Conservation (phyloP, 257 asterid species). For the Nicotiana tomentosiformis region DNA sequence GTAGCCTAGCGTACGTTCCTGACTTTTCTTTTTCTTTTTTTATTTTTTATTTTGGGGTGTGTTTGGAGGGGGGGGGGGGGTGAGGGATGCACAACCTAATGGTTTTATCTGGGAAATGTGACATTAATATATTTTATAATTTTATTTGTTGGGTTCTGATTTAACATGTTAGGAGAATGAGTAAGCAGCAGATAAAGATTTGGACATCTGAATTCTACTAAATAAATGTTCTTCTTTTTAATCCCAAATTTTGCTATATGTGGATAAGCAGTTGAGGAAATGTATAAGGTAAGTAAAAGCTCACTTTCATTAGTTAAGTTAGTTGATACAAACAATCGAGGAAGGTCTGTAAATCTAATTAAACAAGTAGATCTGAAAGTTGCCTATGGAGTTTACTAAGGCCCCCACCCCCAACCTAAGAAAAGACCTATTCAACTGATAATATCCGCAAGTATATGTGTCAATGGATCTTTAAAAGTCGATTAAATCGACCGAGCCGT, state of each 20-base stretch:
- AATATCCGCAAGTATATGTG: too few species aligned
- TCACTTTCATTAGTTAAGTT: background rate
- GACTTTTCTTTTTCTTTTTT: background rate
- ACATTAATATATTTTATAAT: background rate
- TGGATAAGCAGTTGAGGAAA: background rate
- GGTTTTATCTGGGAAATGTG: background rate
- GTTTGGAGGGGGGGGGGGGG: too few species aligned
- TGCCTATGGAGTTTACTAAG: background rate
- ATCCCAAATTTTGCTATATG: background rate
- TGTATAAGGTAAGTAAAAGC: background rate
- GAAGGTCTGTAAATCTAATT: background rate
- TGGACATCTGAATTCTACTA: background rate
- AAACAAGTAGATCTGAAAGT: background rate
- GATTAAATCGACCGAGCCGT: accelerated
- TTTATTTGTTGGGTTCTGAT: background rate
- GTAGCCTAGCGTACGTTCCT: background rate
- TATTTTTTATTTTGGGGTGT: background rate
- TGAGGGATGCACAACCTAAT: background rate
- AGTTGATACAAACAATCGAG: background rate
- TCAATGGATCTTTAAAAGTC: too few species aligned
- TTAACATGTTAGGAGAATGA: background rate
- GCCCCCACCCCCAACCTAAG: background rate
- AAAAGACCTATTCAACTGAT: background rate
- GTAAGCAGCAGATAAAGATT: background rate
- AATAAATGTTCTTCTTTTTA: background rate